Conservation (phyloP, 2,329 filamentous ascomycete genomes). For the Microsporum audouinii region DNA sequence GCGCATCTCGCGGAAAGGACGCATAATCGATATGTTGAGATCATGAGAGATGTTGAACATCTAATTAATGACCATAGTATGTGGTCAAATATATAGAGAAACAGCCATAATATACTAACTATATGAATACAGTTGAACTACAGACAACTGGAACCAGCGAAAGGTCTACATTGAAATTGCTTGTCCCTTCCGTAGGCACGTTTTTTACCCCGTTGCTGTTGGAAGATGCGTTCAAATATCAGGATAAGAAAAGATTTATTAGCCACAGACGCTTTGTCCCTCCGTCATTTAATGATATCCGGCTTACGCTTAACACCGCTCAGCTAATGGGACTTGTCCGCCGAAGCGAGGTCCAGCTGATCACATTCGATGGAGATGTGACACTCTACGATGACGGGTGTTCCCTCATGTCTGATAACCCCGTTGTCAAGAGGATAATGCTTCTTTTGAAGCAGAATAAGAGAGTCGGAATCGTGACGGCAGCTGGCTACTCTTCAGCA, state of each 20-base stretch:
- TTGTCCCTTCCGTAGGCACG: conserved; percentile 81
- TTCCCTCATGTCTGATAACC: conserved; percentile 61
- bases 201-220: conserved; percentile 86
- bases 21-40: conserved; percentile 83
- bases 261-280: conserved; percentile 86
- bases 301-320: conserved; percentile 84
- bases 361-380: conserved; percentile 96
- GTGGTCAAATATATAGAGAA: conserved; percentile 12
- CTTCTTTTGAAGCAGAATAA: conserved; percentile 66
- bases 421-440: conserved; percentile 58
- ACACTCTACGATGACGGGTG: conserved; percentile 89
- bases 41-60: conserved; percentile 83
- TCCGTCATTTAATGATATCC: conserved; percentile 93
- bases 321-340: conserved; percentile 85
- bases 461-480: conserved; percentile 89
- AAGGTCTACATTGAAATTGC: conserved; percentile 80
- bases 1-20: conserved; percentile 66
- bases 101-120: not conserved
- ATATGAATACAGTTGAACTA: conserved; percentile 49
- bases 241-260: conserved; percentile 76
- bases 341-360: conserved; percentile 60
- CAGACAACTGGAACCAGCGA: conserved; percentile 53
- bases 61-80: conserved; percentile 86
- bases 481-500: conserved; percentile 84
- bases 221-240: conserved; percentile 81